These are phyloP conservation scores for Septoria linicola DNA, from an alignment of 2,329 filamentous ascomycete species.

Conservation along the genomic window DNA sequence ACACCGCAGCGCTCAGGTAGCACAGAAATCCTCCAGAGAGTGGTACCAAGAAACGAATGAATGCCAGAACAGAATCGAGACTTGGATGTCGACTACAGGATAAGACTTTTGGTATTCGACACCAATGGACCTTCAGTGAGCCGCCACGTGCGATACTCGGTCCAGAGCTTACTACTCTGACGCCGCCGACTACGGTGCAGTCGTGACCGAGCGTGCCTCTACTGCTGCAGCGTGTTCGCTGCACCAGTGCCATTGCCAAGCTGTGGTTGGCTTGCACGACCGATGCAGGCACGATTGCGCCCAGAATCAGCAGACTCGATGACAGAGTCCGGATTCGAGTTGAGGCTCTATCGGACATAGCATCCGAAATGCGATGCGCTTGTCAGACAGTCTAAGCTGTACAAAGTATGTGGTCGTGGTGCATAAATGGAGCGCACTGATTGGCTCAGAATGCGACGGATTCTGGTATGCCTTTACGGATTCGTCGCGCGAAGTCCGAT, in stretches of 20 bases:
- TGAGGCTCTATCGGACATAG: background rate
- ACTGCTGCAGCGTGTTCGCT: background rate
- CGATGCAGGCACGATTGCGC: background rate
- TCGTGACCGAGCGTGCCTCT: background rate
- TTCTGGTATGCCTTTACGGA: background rate
- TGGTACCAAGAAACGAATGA: background rate
- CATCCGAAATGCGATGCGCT: background rate
- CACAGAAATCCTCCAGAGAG: background rate
- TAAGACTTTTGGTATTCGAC: background rate
- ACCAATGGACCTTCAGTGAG: background rate
- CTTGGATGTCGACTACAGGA: background rate
- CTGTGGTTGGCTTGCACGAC: background rate
- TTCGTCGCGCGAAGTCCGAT: background rate
- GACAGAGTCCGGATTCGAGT: background rate
- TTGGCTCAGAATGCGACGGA: background rate
- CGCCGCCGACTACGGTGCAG: background rate
- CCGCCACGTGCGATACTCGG: background rate
- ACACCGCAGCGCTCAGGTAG: background rate
- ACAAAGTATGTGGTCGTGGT: too few relatives aligned
- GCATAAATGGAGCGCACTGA: background rate
- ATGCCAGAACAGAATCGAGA: slow-evolving; percentile 2
- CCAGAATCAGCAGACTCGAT: background rate
- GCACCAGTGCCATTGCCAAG: background rate
- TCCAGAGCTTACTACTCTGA: background rate
- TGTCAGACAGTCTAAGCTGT: background rate